Evolutionary conservation across 345 rosid genomes (phyloP).

Genomic region (Hirschfeldia incana): DNA sequence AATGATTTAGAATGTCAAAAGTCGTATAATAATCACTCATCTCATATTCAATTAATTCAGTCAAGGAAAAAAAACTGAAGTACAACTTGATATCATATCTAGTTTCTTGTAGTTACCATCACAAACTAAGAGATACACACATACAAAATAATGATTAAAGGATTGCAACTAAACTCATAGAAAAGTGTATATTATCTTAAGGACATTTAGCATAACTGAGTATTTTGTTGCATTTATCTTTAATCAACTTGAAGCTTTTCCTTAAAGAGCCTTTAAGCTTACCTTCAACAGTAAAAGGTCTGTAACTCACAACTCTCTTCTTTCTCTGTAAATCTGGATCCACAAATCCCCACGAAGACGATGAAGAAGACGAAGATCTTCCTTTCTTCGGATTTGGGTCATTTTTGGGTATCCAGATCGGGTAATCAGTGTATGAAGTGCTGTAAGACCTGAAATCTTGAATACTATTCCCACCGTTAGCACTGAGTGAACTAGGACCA

Average conservation of each 20-base stretch:
- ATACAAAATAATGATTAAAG: no score
- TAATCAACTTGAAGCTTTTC: slow-evolving; percentile 70
- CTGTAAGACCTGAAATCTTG: slow-evolving; percentile 67
- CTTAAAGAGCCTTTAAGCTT: slow-evolving; percentile 67
- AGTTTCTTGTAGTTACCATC: background rate
- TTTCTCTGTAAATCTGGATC: slow-evolving; percentile 73
- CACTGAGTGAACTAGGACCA: slow-evolving; percentile 25
- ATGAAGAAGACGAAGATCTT: slow-evolving; percentile 45
- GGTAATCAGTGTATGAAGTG: slow-evolving; percentile 45
- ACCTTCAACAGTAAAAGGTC: slow-evolving; percentile 68
- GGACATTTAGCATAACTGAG: slow-evolving; percentile 21
- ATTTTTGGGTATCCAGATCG: slow-evolving; percentile 34
- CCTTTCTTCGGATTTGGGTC: slow-evolving; percentile 50
- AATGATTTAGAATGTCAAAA: no score
- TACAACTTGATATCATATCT: background rate
- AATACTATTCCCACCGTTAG: slow-evolving; percentile 39
- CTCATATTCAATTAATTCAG: background rate
- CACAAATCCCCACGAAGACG: slow-evolving; percentile 48
- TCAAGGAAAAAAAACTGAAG: background rate
- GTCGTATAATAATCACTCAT: background rate
- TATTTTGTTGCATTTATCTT: slow-evolving; percentile 49
- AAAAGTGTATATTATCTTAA: no score
- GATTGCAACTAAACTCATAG: no score
- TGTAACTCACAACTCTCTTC: slow-evolving; percentile 68
- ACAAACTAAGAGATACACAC: background rate